Conservation (phyloP, 2,329 filamentous ascomycete species). For the Colletotrichum sp. region DNA sequence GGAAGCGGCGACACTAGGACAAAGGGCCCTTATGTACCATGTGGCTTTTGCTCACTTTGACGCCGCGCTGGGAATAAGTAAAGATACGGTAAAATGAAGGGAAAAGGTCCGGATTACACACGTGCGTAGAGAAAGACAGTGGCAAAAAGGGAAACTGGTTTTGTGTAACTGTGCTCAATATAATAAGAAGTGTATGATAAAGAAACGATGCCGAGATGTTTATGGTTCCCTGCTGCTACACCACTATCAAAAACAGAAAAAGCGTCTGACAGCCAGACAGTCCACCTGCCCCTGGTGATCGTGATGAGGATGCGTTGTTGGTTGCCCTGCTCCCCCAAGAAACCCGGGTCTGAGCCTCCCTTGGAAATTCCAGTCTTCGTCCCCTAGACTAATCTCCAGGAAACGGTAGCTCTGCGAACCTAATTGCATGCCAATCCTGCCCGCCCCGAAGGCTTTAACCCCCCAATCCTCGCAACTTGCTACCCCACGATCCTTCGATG, state of each 20-base stretch:
- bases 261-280: neutral
- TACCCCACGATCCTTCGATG: neutral
- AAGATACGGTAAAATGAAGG: neutral
- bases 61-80: neutral
- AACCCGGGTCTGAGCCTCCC: constrained; percentile 10
- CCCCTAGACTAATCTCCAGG: constrained; percentile 15
- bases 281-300: neutral
- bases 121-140: neutral
- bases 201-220: neutral
- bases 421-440: neutral
- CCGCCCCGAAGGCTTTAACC: too few relatives aligned
- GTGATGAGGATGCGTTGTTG: neutral
- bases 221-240: neutral
- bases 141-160: neutral
- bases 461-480: neutral
- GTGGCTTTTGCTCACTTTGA: constrained; percentile 1
- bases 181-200: neutral
- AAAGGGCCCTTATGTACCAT: constrained; percentile 3
- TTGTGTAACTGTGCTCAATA: neutral
- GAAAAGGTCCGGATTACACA: neutral
- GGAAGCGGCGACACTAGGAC: constrained; percentile 1
- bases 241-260: neutral
- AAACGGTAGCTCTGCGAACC: constrained; percentile 1
- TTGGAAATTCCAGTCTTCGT: constrained; percentile 7
- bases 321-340: neutral